phyloP scores from a whole-genome alignment of 1,139 yeast genomes.

The Nematodospora anomalae region DNA sequence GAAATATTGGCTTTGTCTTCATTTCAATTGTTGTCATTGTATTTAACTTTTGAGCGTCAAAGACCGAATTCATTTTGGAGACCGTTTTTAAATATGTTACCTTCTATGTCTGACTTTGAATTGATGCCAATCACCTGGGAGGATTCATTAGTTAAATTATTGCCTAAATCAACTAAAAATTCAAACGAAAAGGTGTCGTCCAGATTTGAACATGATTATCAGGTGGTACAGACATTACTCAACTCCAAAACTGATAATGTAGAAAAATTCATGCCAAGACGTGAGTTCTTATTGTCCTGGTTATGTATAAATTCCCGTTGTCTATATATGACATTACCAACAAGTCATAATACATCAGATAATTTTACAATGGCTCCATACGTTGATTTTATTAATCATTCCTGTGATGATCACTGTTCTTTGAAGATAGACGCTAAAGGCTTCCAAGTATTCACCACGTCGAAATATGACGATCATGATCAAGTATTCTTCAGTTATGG shows the following conservation, averaged over 20 bases:
- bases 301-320: conserved; percentile 90
- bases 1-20: conserved; percentile 39
- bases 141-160: conserved; percentile 27
- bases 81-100: conserved; percentile 62
- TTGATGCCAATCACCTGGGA: conserved; percentile 57
- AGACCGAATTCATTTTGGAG: conserved; percentile 56
- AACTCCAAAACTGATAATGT: conserved; percentile 14
- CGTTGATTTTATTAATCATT: conserved; percentile 86
- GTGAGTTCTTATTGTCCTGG: conserved; percentile 67
- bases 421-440: conserved; percentile 50
- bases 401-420: conserved; percentile 52
- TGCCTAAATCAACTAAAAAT: conserved; percentile 40
- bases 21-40: conserved; percentile 51
- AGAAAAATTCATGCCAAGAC: conserved; percentile 12
- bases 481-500: conserved; percentile 82
- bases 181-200: conserved; percentile 37
- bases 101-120: conserved; percentile 47
- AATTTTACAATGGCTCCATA: conserved; percentile 90
- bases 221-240: conserved; percentile 26
- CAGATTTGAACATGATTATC: conserved; percentile 41
- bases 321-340: conserved; percentile 70
- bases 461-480: conserved; percentile 40
- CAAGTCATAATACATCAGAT: conserved; percentile 48
- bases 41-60: conserved; percentile 46
- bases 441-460: conserved; percentile 49